phyloP scores from a whole-genome alignment of 441 rosid species.

The Theobroma grandiflorum region DNA sequence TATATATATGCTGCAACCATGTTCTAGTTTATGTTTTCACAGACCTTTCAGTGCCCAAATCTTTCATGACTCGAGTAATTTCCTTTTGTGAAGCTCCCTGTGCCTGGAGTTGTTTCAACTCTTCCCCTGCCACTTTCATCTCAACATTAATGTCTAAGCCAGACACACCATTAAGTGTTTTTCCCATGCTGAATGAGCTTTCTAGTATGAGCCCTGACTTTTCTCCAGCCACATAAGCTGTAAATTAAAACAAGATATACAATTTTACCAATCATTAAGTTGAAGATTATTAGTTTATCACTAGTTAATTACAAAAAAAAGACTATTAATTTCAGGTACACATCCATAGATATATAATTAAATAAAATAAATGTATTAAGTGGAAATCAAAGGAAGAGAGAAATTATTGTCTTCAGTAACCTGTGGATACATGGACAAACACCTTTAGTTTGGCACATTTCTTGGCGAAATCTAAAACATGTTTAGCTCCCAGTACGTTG shows the following conservation, averaged over 20 bases:
- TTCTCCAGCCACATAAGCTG: slow-evolving; percentile 51
- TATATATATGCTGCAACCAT: too few relatives aligned
- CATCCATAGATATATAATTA: neutral
- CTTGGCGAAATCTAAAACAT: slow-evolving; percentile 54
- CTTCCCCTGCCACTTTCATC: slow-evolving; percentile 28
- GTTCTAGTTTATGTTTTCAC: neutral
- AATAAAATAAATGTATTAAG: neutral
- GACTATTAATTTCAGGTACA: neutral
- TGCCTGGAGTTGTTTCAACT: slow-evolving; percentile 34
- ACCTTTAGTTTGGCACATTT: slow-evolving; percentile 44
- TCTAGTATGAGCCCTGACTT: slow-evolving; percentile 46
- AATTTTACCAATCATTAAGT: neutral
- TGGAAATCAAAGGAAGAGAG: neutral
- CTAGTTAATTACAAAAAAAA: neutral
- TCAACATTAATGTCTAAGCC: slow-evolving; percentile 45
- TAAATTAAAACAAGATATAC: neutral
- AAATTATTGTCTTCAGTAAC: slow-evolving; percentile 29
- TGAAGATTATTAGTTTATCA: too few relatives aligned
- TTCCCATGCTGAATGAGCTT: slow-evolving; percentile 36
- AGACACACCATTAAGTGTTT: slow-evolving; percentile 33
- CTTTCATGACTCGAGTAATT: slow-evolving; percentile 48
- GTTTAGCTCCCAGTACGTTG: slow-evolving; percentile 51
- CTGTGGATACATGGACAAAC: slow-evolving; percentile 62
- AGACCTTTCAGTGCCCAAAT: slow-evolving; percentile 57
- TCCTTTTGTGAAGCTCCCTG: slow-evolving; percentile 28